Conservation (phyloP, 331 rosid genomes). For the Telfairia occidentalis region DNA sequence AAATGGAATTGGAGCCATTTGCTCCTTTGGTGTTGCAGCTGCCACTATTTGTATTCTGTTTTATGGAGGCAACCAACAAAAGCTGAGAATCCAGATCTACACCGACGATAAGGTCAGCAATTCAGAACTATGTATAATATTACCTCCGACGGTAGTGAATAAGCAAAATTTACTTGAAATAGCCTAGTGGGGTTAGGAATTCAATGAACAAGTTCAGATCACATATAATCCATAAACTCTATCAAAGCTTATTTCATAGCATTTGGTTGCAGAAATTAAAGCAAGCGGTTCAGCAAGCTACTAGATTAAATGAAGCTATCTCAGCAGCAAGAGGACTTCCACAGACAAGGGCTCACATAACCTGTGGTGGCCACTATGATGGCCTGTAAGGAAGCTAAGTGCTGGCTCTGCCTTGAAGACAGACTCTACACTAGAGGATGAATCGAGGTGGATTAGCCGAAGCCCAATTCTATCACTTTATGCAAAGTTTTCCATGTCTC, state of each 20-base stretch:
- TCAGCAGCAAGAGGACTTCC: conserved; percentile 50
- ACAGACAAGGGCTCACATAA: conserved; percentile 51
- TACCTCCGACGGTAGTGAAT: neutral
- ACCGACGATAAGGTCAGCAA: conserved; percentile 55
- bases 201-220: neutral
- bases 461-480: neutral
- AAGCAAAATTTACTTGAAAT: neutral
- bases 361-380: conserved; percentile 51
- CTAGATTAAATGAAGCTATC: conserved; percentile 54
- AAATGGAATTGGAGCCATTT: conserved; percentile 82
- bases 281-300: conserved; percentile 45
- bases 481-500: neutral
- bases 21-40: conserved; percentile 79
- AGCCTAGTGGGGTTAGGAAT: neutral
- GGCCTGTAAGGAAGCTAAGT: conserved; percentile 17
- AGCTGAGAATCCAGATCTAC: conserved; percentile 50
- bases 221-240: neutral
- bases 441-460: neutral
- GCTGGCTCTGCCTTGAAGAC: neutral
- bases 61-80: conserved; percentile 55
- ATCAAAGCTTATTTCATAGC: neutral
- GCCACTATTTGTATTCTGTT: conserved; percentile 58
- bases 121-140: neutral
- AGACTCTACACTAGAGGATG: neutral
- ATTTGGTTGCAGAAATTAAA: conserved; percentile 42